Evolutionary conservation across 495 filamentous ascomycete species (phyloP).

Genomic region (Chaetomium fimeti): DNA sequence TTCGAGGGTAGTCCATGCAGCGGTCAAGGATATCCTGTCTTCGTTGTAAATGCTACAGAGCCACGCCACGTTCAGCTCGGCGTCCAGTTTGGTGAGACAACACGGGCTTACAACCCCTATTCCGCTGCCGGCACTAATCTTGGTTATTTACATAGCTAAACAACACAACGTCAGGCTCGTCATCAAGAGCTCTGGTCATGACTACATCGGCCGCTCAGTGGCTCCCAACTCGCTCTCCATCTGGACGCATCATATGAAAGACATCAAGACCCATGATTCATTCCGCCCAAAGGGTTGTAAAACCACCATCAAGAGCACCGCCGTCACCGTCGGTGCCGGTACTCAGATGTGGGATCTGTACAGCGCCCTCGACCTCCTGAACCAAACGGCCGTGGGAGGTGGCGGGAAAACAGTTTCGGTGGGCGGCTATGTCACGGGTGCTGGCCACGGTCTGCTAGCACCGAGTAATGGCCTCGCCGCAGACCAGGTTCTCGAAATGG

Average conservation of each 20-base stretch:
- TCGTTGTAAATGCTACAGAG: conserved; percentile 48
- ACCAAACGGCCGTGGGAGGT: conserved; percentile 41
- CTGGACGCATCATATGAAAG: conserved; percentile 49
- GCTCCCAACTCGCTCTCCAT: conserved; percentile 53
- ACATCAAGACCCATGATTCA: conserved; percentile 37
- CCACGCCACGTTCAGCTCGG: conserved; percentile 44
- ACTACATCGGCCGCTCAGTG: conserved; percentile 54
- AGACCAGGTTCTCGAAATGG: conserved; percentile 62
- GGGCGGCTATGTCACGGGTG: conserved; percentile 60
- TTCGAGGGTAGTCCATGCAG: conserved; percentile 37
- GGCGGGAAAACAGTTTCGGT: conserved; percentile 30
- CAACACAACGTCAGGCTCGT: conserved; percentile 59
- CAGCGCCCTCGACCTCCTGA: conserved; percentile 30
- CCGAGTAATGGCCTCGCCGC: conserved; percentile 60
- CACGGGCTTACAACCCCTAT: background rate
- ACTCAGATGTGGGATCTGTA: conserved; percentile 42
- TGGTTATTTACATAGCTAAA: conserved; percentile 30
- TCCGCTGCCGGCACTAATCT: background rate
- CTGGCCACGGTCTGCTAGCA: conserved; percentile 57
- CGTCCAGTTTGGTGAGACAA: conserved; percentile 41
- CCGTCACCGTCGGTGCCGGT: conserved; percentile 44
- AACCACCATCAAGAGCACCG: conserved; percentile 34
- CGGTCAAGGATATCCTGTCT: conserved; percentile 48
- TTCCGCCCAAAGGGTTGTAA: conserved; percentile 44
- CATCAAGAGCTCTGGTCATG: conserved; percentile 64